Percentiles rank a stretch among this genome's conserved stretches.
Conservation (phyloP, 2,329 filamentous ascomycete species). For the Ophiognomonia clavigignenti-juglandacearum region DNA sequence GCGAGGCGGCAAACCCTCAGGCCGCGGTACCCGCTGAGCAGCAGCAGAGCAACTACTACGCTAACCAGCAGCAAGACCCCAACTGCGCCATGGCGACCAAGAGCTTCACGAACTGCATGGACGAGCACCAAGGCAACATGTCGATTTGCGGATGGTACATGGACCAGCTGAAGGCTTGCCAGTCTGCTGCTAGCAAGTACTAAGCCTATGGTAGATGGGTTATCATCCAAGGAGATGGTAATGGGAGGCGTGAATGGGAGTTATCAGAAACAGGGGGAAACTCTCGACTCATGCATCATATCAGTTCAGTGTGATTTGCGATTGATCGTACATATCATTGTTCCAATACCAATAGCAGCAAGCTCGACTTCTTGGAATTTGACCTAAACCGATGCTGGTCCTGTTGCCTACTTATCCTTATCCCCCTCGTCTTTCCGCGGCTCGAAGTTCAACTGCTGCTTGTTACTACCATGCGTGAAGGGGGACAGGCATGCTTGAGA, state of each 20-base stretch:
- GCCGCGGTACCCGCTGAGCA: slow-evolving; percentile 43
- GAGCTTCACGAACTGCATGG: slow-evolving; percentile 93
- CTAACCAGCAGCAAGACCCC: slow-evolving; percentile 51
- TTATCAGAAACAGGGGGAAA: neutral
- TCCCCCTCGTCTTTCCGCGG: slow-evolving; percentile 58
- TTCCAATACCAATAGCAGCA: neutral
- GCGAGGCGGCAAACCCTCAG: slow-evolving; percentile 40
- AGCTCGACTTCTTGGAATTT: neutral
- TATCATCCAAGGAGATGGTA: neutral
- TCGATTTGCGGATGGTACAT: slow-evolving; percentile 97
- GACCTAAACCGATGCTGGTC: neutral
- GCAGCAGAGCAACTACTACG: slow-evolving; percentile 45
- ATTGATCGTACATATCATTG: slow-evolving; percentile 20
- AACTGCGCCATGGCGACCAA: slow-evolving; percentile 77
- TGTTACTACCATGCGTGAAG: slow-evolving; percentile 22
- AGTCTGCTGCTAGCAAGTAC: slow-evolving; percentile 69
- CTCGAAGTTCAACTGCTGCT: slow-evolving; percentile 60
- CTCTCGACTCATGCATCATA: slow-evolving; percentile 11
- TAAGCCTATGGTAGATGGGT: slow-evolving; percentile 32
- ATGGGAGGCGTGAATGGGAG: neutral
- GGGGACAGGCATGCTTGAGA: neutral
- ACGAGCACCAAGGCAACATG: slow-evolving; percentile 90
- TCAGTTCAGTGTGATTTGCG: slow-evolving; percentile 1
- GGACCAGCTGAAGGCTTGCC: slow-evolving; percentile 91
- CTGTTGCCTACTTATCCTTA: slow-evolving; percentile 17